Base-by-base conservation (phyloP, 1,139 yeast genomes). In the Ashbya aceris region DNA sequence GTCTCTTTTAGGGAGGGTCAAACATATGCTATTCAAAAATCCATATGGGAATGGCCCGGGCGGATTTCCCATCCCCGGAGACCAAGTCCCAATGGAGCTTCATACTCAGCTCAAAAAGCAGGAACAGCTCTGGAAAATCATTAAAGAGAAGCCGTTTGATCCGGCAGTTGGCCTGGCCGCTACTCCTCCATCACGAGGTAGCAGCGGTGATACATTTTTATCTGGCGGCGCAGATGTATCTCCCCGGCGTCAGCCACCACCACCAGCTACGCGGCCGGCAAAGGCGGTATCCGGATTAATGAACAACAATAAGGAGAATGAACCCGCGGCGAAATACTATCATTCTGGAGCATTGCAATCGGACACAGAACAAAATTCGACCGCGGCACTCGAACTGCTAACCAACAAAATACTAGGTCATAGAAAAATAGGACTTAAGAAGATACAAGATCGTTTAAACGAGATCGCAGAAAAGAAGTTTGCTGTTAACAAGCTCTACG, bases 391-490 rank as follows among this genome's bases (percentile, higher is more conserved):
- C 13, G 37, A 34, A n/a, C n/a, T 34, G n/a, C n/a, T 34, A 9
- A 34, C 37, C 3, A 20, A 14, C 29, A 34, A 34, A 14, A 17
- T 34, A n/a, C 27, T 34, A 4, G 37, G 37, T 10, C 37, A 34
- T 23, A 37, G 39, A 34, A 37, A 33, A 14, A 38, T 37, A 9
- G 44, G 44, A 4, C 38, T 53, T 27, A 47, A 46, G 17, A 42
- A 52, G 13, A 41, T 55, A n/a, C 49, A 49, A 23, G 57, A 49
- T 28, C 43, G 56, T n/a, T 33, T 56, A 11, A 33, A 34, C 13
- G 42, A 47, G n/a, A 44, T 58, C 32, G 53, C 58, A 2, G 44
- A 43, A 7, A 50, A 47, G 36, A 56, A 54, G 39, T 45, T 44
- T 12, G 56, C 45, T 17, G 47, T 50, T 5, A 42, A 47, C 6